phyloP scores from a whole-genome alignment of 192 early-diverging fungal genomes.

The Umbelopsis vinacea region DNA sequence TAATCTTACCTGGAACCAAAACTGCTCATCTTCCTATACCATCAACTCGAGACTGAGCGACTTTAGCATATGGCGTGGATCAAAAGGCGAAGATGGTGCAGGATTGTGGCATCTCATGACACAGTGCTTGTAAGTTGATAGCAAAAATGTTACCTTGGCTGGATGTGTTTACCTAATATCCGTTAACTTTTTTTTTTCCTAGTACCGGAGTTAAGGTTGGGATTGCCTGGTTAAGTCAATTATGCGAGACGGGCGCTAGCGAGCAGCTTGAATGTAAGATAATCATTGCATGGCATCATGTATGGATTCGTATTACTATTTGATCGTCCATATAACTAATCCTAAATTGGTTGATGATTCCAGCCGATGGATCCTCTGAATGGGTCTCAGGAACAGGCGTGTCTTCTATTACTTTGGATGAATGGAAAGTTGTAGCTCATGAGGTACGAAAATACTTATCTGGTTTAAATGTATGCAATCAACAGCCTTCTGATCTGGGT shows the following conservation, averaged over 20 bases:
- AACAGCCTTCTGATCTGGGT: not conserved
- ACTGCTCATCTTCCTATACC: conserved; percentile 69
- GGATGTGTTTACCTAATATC: not conserved
- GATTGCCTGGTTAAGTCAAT: conserved; percentile 83
- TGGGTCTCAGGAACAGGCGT: conserved; percentile 86
- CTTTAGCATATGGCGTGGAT: conserved; percentile 88
- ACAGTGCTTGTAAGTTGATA: conserved; percentile 56
- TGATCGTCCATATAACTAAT: not conserved
- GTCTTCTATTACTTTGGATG: conserved; percentile 76
- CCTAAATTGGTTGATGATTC: not conserved
- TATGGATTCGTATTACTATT: too few relatives aligned
- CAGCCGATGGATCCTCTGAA: conserved; percentile 36
- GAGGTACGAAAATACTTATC: conserved; percentile 41
- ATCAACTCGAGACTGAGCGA: conserved; percentile 83
- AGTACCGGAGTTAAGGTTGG: conserved; percentile 80
- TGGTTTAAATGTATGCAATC: not conserved
- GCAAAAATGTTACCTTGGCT: too few relatives aligned
- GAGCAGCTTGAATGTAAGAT: conserved; percentile 46
- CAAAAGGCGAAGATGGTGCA: conserved; percentile 63
- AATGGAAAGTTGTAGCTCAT: conserved; percentile 96
- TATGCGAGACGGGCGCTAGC: conserved; percentile 67
- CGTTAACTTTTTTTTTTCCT: not conserved
- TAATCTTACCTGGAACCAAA: conserved; percentile 75
- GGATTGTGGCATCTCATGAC: conserved; percentile 97
- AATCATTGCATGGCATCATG: too few relatives aligned